phyloP scores from a whole-genome alignment of 805 yeast species.

The Suhomyces emberorum region DNA sequence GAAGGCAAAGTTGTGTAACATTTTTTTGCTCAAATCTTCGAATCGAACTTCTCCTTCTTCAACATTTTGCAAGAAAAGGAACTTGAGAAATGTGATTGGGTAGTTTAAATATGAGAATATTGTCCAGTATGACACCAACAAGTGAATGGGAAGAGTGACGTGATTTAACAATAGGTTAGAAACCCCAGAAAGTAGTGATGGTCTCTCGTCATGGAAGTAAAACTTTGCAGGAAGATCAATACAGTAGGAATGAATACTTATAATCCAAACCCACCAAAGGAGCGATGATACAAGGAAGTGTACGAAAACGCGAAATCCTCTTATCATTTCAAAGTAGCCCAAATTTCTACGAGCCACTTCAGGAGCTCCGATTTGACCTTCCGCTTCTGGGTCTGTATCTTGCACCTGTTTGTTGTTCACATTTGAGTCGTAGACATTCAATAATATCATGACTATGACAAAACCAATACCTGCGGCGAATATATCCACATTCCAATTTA shows the following conservation, averaged over 20 bases:
- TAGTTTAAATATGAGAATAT: constrained; percentile 13
- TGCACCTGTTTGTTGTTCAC: not conserved
- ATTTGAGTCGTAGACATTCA: constrained; percentile 2
- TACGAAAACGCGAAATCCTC: not conserved
- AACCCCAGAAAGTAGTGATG: not conserved
- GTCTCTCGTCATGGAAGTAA: not conserved
- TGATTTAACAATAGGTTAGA: not conserved
- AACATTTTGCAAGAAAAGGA: not conserved
- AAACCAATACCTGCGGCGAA: constrained; percentile 19
- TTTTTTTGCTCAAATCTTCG: not conserved
- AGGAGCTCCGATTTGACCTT: not conserved
- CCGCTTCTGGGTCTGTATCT: not conserved
- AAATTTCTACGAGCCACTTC: not conserved
- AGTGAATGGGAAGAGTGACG: constrained; percentile 11
- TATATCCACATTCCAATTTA: constrained; percentile 20
- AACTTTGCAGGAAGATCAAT: not conserved
- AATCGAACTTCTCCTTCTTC: not conserved
- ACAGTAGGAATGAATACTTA: not conserved
- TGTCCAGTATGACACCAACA: constrained; percentile 19
- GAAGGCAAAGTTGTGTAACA: not conserved
- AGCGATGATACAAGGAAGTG: not conserved
- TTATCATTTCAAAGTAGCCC: not conserved
- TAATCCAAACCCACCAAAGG: not conserved
- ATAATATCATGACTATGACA: constrained; percentile 10
- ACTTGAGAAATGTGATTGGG: not conserved